A percentile compares a stretch with the other conserved stretches of the same genome.
Conservation (phyloP, 1,284 basidiomycete species). For the Testicularia cyperi region DNA sequence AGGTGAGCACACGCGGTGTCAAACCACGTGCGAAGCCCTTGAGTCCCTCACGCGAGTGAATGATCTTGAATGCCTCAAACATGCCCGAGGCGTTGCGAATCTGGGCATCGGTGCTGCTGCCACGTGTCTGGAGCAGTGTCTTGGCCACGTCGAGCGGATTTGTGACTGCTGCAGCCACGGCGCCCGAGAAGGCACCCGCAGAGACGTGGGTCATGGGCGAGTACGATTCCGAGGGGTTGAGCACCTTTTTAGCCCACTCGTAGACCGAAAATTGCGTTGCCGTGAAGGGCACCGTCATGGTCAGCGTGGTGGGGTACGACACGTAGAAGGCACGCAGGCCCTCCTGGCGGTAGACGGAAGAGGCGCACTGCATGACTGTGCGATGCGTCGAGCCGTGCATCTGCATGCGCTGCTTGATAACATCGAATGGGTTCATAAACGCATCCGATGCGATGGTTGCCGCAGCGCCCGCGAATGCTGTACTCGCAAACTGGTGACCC, state of each 20-base stretch:
- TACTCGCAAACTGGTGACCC: slow-evolving; percentile 79
- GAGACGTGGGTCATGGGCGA: slow-evolving; percentile 87
- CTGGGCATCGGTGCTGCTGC: slow-evolving; percentile 75
- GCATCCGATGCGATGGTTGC: slow-evolving; percentile 95
- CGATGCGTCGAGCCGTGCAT: slow-evolving; percentile 86
- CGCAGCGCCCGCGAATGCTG: slow-evolving; percentile 87
- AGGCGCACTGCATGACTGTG: slow-evolving; percentile 78
- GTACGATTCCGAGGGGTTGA: slow-evolving; percentile 85
- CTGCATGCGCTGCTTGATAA: slow-evolving; percentile 99
- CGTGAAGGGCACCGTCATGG: slow-evolving; percentile 96
- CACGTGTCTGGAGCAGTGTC: slow-evolving; percentile 91
- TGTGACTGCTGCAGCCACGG: slow-evolving; percentile 89
- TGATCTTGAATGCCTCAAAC: slow-evolving; percentile 83
- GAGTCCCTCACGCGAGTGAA: slow-evolving; percentile 79
- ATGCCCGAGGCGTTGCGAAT: slow-evolving; percentile 84
- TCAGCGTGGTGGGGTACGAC: slow-evolving; percentile 91
- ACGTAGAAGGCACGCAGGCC: slow-evolving; percentile 93
- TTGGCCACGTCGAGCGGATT: slow-evolving; percentile 99
- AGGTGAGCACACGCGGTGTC: slow-evolving; percentile 86
- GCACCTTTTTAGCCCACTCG: slow-evolving; percentile 82
- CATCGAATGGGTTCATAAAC: slow-evolving; percentile 99
- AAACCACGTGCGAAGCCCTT: slow-evolving; percentile 85
- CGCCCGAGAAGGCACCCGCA: slow-evolving; percentile 88
- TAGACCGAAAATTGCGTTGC: slow-evolving; percentile 97
- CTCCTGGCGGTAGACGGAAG: slow-evolving; percentile 79